A percentile compares a stretch with the other conserved stretches of the same genome.
These are phyloP conservation scores for Colletotrichum liriopes DNA, from an alignment of 2,329 filamentous ascomycete genomes.

Conservation along the genomic window DNA sequence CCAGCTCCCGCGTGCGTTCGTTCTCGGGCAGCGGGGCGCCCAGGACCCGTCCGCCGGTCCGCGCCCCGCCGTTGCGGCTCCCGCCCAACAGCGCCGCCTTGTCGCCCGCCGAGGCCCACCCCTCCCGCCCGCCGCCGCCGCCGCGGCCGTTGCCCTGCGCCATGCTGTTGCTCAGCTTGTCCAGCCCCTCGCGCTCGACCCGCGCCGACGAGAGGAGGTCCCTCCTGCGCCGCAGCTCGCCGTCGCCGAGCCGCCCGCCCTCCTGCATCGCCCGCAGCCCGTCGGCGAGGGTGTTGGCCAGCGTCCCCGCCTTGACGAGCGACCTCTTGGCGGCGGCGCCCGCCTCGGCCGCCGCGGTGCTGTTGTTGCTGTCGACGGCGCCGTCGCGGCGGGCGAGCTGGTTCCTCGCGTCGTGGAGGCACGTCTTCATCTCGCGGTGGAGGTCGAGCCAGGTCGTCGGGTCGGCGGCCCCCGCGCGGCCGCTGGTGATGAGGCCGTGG, in stretches of 20 bases:
- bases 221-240: slow-evolving; percentile 79
- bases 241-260: slow-evolving; percentile 74
- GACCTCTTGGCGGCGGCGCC: slow-evolving; percentile 82
- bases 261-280: slow-evolving; percentile 74
- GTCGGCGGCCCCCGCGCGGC: slow-evolving; percentile 58
- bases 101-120: slow-evolving; percentile 65
- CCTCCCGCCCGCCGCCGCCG: slow-evolving; percentile 65
- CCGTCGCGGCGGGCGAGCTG: slow-evolving; percentile 78
- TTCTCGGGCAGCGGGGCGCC: slow-evolving; percentile 83
- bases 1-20: slow-evolving; percentile 81
- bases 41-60: slow-evolving; percentile 74
- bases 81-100: slow-evolving; percentile 66
- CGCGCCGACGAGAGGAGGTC: slow-evolving; percentile 80
- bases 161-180: slow-evolving; percentile 77
- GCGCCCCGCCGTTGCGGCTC: slow-evolving; percentile 48
- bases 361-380: slow-evolving; percentile 57
- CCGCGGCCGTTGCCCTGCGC: slow-evolving; percentile 49
- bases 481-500: slow-evolving; percentile 56
- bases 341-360: slow-evolving; percentile 69
- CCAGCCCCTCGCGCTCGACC: slow-evolving; percentile 83
- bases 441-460: slow-evolving; percentile 83
- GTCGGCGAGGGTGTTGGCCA: slow-evolving; percentile 76
- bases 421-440: slow-evolving; percentile 80
- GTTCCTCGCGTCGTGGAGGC: slow-evolving; percentile 77
- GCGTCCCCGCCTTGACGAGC: slow-evolving; percentile 77